These are phyloP conservation scores for Stagonosporopsis chrysanthemi DNA, from an alignment of 2,329 filamentous ascomycete species.

Conservation along the genomic window DNA sequence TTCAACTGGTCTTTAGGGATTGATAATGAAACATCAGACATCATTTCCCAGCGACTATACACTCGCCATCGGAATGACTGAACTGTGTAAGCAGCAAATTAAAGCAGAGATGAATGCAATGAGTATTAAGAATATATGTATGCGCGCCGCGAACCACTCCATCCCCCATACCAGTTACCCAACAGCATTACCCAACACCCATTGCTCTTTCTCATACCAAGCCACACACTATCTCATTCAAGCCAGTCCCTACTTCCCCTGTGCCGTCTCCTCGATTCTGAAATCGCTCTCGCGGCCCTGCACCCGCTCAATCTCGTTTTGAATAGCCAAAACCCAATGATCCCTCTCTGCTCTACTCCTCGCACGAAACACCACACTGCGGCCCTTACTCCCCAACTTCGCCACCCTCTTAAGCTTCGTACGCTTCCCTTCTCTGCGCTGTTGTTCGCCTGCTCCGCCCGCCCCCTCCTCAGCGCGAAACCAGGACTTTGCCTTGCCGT, in stretches of 20 bases:
- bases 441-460: slow-evolving; percentile 39
- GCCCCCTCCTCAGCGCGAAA: slow-evolving; percentile 55
- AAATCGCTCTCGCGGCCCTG: slow-evolving; percentile 58
- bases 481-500: slow-evolving; percentile 63
- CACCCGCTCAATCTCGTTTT: slow-evolving; percentile 70
- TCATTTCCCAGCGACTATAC: background rate
- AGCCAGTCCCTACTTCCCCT: background rate
- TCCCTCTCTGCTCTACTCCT: slow-evolving; percentile 70
- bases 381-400: slow-evolving; percentile 66
- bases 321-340: slow-evolving; percentile 71
- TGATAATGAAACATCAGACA: background rate
- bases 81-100: background rate
- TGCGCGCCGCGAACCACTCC: background rate
- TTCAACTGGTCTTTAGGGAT: background rate
- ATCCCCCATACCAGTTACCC: background rate
- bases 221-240: background rate
- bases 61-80: background rate
- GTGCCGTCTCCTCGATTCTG: slow-evolving; percentile 38
- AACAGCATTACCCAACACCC: background rate
- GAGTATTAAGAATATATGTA: background rate
- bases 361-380: slow-evolving; percentile 71
- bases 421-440: slow-evolving; percentile 51
- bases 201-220: background rate
- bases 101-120: background rate
- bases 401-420: slow-evolving; percentile 66